Base-by-base conservation (phyloP, 1,284 basidiomycete species). In the Cryptococcus sp. region DNA sequence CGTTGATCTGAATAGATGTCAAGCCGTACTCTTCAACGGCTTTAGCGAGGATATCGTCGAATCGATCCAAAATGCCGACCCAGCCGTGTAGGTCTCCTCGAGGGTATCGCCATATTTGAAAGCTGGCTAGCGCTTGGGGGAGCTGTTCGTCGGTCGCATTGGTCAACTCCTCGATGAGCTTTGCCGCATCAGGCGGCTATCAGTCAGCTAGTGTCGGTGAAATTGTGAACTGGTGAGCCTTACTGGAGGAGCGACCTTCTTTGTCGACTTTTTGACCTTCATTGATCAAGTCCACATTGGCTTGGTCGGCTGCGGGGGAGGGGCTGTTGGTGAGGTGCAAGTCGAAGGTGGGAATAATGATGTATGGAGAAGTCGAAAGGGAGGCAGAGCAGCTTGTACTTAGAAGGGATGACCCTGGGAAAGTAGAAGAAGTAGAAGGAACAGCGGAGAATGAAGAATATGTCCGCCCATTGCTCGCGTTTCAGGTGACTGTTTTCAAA, bases 1-100 rank as follows among this genome's bases (percentile, higher is more conserved):
- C 78, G 56, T 84, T 86, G 39, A 82, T 74, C 72, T 98, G 93
- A 2, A 90, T 47, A 25, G 55, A 53, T 31, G 55, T 54, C 21
- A 77, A 59, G 39, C 67, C 65, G 72, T 97, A 94, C 73, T 86
- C 84, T 54, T 79, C 79, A 69, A 94, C 86, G 55, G 85, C 78
- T 41, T 82, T 80, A 65, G 87, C 90, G 56, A 98, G 79, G 55
- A 95, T 83, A 52, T 77, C 76, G 74, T 97, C 95, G 70, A 98
- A 94, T 69, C 88, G 87, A 78, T 99, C 94, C 43, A 98, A 82
- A 50, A 93, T 87, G 64, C 84, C 84, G 64, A 90, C 85, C 95
- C 95, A 99, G 50, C 88, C 85, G 75, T 97, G 91, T 52, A 99
- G 80, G 77, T 99, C 95, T 50, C 92, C 94, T 57, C 95, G 82